Evolutionary conservation across 495 filamentous ascomycete genomes (phyloP).

Genomic region (Lichenothelia convexa): DNA sequence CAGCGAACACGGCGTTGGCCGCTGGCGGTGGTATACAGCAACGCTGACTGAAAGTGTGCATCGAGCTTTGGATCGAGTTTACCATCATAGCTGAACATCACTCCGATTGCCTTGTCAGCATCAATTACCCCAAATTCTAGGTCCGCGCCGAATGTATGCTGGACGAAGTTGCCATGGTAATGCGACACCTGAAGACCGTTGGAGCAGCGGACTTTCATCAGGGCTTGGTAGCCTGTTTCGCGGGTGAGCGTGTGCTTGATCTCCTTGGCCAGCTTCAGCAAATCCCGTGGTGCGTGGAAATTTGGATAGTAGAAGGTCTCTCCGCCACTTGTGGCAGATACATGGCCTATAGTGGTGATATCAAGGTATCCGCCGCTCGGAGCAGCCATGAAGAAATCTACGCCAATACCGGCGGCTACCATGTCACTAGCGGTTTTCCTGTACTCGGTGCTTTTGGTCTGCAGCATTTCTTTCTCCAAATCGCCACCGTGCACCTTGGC

Average conservation of each 20-base stretch:
- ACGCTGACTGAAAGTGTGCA: constrained; percentile 90
- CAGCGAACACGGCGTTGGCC: constrained; percentile 86
- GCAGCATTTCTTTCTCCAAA: constrained; percentile 78
- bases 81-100: constrained; percentile 90
- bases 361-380: constrained; percentile 82
- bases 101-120: constrained; percentile 79
- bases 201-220: constrained; percentile 97
- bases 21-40: constrained; percentile 82
- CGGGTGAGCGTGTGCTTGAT: constrained; percentile 73
- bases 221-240: constrained; percentile 86
- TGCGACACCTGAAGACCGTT: constrained; percentile 86
- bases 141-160: constrained; percentile 87
- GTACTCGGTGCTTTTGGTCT: constrained; percentile 74
- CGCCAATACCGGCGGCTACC: constrained; percentile 71
- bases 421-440: constrained; percentile 69
- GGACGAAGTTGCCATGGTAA: constrained; percentile 91
- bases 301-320: constrained; percentile 94
- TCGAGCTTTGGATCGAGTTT: constrained; percentile 93
- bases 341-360: constrained; percentile 76
- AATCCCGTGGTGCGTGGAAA: constrained; percentile 73
- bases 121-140: constrained; percentile 88
- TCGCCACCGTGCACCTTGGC: constrained; percentile 73
- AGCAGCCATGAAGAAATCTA: constrained; percentile 87
- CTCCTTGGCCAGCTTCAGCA: constrained; percentile 66
- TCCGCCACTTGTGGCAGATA: constrained; percentile 65